These are phyloP conservation scores for Zizania latifolia DNA, from an alignment of 176 grass and related monocot genomes.

Conservation along the genomic window DNA sequence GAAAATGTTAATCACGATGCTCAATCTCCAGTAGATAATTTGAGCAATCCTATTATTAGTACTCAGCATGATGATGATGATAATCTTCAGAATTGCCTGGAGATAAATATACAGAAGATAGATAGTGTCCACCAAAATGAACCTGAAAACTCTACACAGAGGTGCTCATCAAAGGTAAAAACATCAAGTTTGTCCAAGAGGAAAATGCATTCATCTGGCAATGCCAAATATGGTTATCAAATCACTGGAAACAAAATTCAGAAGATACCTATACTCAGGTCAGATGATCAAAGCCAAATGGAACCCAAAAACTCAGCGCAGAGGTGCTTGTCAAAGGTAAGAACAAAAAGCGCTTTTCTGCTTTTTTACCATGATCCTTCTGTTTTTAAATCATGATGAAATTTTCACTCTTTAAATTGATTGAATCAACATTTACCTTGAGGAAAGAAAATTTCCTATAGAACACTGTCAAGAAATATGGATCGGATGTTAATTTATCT, in stretches of 20 bases:
- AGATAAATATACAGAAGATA: slow-evolving; percentile 12
- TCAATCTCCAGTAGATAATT: slow-evolving; percentile 10
- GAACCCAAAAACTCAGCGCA: slow-evolving; percentile 2
- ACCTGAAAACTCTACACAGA: slow-evolving; percentile 9
- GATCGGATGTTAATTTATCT: not conserved
- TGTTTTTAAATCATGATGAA: not conserved
- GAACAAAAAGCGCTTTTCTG: not conserved
- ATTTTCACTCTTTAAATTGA: slow-evolving; percentile 1
- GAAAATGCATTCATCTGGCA: not conserved
- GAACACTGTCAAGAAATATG: slow-evolving; percentile 7
- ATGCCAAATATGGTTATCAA: not conserved
- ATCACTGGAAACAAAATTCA: not conserved
- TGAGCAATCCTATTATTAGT: slow-evolving; percentile 20
- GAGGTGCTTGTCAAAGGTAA: slow-evolving; percentile 19
- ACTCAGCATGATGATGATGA: slow-evolving; percentile 3
- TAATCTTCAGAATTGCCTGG: slow-evolving; percentile 12
- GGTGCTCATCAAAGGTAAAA: slow-evolving; percentile 21
- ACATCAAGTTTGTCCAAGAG: slow-evolving; percentile 13
- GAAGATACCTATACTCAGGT: slow-evolving; percentile 5
- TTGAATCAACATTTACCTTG: not conserved
- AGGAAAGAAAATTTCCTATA: not conserved
- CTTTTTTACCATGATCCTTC: not conserved
- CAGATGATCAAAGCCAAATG: slow-evolving; percentile 20
- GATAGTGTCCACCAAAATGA: slow-evolving; percentile 7
- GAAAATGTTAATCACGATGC: not conserved